Conservation (phyloP, 2,329 filamentous ascomycete genomes). For the Pseudocercospora ulei region DNA sequence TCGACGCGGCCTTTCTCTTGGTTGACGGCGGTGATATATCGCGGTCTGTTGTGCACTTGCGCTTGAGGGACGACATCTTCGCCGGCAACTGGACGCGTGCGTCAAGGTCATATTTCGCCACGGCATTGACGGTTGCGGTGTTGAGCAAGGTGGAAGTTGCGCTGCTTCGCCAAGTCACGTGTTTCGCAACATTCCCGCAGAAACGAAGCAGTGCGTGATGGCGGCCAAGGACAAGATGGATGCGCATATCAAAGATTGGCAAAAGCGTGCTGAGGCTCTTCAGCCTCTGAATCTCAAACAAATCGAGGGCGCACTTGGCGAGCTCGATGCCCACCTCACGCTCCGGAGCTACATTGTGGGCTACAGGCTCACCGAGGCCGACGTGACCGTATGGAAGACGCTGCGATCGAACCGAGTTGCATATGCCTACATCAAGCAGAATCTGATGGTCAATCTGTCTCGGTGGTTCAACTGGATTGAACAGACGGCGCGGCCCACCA, state of each 20-base stretch:
- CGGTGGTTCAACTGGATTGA: constrained; percentile 87
- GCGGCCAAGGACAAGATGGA: not conserved
- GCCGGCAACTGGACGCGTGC: not conserved
- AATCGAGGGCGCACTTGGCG: constrained; percentile 60
- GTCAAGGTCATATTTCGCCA: too few species aligned
- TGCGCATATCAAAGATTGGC: constrained; percentile 45
- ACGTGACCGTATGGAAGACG: constrained; percentile 73
- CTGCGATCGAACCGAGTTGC: constrained; percentile 78
- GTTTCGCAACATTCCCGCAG: too few species aligned
- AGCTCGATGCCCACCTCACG: constrained; percentile 77
- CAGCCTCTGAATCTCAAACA: constrained; percentile 66
- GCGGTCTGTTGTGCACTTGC: constrained; percentile 35
- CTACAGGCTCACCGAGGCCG: constrained; percentile 64
- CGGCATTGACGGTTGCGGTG: not conserved
- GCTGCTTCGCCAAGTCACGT: too few species aligned
- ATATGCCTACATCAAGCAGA: constrained; percentile 69
- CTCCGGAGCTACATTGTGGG: constrained; percentile 79
- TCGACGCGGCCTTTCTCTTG: constrained; percentile 48
- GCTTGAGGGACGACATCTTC: constrained; percentile 29
- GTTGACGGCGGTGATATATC: constrained; percentile 50
- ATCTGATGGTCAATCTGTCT: constrained; percentile 62
- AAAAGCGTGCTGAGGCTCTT: constrained; percentile 45
- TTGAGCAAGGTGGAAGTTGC: too few species aligned
- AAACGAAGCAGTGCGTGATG: too few species aligned
- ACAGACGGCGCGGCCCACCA: constrained; percentile 59